Percentiles rank a stretch among this genome's conserved stretches.
Evolutionary conservation across 2,329 filamentous ascomycete genomes (phyloP).

Genomic region (Cladosporium austrohemisphaericum): DNA sequence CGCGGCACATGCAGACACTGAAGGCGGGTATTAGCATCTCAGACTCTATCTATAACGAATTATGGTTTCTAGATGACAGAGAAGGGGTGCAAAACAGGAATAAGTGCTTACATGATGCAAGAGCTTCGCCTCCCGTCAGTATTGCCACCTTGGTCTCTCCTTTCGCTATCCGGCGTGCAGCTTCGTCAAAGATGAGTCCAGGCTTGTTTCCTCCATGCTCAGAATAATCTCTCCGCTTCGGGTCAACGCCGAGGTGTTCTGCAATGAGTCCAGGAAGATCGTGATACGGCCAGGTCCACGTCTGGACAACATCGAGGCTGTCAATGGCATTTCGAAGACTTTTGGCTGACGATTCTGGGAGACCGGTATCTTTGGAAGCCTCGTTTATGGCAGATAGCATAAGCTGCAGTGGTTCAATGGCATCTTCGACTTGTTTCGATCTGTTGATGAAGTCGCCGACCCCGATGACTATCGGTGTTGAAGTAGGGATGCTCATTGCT

Average conservation of each 20-base stretch:
- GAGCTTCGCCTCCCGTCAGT: slow-evolving; percentile 61
- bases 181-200: slow-evolving; percentile 60
- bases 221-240: slow-evolving; percentile 49
- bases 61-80: not conserved
- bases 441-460: slow-evolving; percentile 61
- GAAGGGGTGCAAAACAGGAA: not conserved
- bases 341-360: slow-evolving; percentile 26
- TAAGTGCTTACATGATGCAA: slow-evolving; percentile 53
- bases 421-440: slow-evolving; percentile 48
- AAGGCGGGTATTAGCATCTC: not conserved
- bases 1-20: slow-evolving; percentile 52
- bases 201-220: slow-evolving; percentile 64
- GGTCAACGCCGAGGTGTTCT: slow-evolving; percentile 46
- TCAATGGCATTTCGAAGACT: slow-evolving; percentile 50
- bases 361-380: slow-evolving; percentile 50
- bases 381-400: slow-evolving; percentile 55
- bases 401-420: slow-evolving; percentile 56
- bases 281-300: slow-evolving; percentile 64
- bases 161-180: slow-evolving; percentile 53
- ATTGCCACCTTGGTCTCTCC: slow-evolving; percentile 55
- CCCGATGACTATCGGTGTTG: slow-evolving; percentile 56
- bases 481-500: slow-evolving; percentile 1
- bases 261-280: slow-evolving; percentile 56
- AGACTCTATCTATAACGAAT: not conserved
- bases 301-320: slow-evolving; percentile 57